Percentiles rank a stretch among this genome's conserved stretches.
Evolutionary conservation across 225 moss, liverwort and hornwort genomes (phyloP).

Genomic region (Sphagnum tenellum): DNA sequence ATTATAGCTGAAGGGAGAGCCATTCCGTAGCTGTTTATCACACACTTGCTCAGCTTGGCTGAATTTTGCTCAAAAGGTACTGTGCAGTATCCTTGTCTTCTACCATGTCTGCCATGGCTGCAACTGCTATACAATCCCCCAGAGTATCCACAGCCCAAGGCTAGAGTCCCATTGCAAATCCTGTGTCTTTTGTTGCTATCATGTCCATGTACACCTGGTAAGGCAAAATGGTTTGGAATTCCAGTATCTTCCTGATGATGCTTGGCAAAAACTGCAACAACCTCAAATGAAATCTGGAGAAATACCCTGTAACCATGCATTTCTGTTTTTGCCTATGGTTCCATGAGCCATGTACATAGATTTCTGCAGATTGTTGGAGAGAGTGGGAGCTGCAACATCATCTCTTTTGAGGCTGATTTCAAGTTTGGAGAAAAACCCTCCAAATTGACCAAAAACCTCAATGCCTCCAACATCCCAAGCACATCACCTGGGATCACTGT

Average conservation of each 20-base stretch:
- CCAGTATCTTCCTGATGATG: too few species aligned
- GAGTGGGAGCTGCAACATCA: constrained; percentile 66
- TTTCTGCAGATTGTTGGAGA: constrained; percentile 65
- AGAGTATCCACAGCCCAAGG: constrained; percentile 90
- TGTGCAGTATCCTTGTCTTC: constrained; percentile 69
- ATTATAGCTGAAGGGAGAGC: constrained; percentile 83
- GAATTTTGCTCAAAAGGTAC: constrained; percentile 74
- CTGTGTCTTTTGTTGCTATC: constrained; percentile 73
- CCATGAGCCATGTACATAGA: constrained; percentile 86
- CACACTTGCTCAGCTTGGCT: constrained; percentile 71
- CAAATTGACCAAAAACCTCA: too few species aligned
- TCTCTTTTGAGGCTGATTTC: constrained; percentile 86
- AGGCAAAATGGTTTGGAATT: too few species aligned
- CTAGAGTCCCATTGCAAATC: constrained; percentile 78
- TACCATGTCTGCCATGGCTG: constrained; percentile 67
- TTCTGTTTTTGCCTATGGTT: constrained; percentile 64
- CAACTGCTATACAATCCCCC: constrained; percentile 95
- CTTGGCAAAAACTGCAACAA: not conserved
- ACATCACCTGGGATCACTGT: too few species aligned
- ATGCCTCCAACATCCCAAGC: not conserved
- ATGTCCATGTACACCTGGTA: constrained; percentile 48
- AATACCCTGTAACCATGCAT: constrained; percentile 72
- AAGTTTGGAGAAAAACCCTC: constrained; percentile 64
- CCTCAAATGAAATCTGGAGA: too few species aligned
- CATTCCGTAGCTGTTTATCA: constrained; percentile 79